phyloP scores from a whole-genome alignment of 371 early-diverging fungal genomes.

The Circinella minor region DNA sequence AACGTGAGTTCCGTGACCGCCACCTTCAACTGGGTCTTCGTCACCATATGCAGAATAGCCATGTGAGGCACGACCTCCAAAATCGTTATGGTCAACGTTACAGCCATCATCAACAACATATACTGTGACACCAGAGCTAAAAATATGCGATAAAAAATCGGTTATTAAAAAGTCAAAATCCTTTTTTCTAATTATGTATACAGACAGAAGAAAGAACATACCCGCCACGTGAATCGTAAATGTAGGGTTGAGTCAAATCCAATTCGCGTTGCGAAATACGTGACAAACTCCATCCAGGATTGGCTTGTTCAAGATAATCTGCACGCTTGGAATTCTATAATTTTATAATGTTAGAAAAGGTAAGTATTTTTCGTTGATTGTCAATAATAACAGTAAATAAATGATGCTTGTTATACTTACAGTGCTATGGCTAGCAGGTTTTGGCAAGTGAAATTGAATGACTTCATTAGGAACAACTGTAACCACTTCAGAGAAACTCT shows the following conservation, averaged over 20 bases:
- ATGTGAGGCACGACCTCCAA: conserved; percentile 63
- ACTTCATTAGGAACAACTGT: conserved; percentile 44
- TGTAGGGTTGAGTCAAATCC: conserved; percentile 30
- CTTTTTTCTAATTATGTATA: no score
- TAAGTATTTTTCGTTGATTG: no score
- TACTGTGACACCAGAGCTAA: conserved; percentile 49
- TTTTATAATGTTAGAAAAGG: no score
- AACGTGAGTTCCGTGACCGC: conserved; percentile 67
- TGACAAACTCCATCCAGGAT: conserved; percentile 46
- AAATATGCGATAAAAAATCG: not conserved
- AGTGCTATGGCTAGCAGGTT: conserved; percentile 20
- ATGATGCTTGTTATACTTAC: conserved; percentile 7
- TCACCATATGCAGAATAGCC: conserved; percentile 67
- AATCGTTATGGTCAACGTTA: conserved; percentile 51
- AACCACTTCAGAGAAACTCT: conserved; percentile 30
- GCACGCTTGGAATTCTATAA: conserved; percentile 1
- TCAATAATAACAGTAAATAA: not conserved
- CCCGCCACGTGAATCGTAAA: conserved; percentile 36
- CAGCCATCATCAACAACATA: conserved; percentile 61
- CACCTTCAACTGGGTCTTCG: conserved; percentile 24
- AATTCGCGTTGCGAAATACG: conserved; percentile 39
- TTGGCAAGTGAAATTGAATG: conserved; percentile 41
- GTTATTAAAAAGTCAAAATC: not conserved
- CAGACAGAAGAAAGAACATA: conserved; percentile 1
- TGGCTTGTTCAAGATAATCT: conserved; percentile 25